Conservation (phyloP, 805 yeast genomes). For the Candida silvicultrix region DNA sequence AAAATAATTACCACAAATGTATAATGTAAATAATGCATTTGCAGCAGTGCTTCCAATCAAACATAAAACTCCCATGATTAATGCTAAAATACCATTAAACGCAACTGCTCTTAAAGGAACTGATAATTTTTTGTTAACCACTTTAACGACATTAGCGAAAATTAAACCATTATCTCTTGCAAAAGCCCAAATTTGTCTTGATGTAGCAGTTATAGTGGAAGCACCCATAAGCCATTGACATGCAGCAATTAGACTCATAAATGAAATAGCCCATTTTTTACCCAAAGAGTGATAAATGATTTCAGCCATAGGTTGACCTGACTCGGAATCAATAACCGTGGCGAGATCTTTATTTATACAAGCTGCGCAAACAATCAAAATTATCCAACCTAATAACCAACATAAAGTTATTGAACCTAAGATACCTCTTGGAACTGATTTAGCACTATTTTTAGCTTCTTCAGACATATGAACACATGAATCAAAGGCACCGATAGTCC, state of each 20-base stretch:
- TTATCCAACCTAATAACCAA: constrained; percentile 50
- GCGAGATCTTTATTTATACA: constrained; percentile 39
- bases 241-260: constrained; percentile 49
- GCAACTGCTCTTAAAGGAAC: constrained; percentile 60
- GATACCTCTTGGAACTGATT: constrained; percentile 59
- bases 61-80: constrained; percentile 49
- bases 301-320: constrained; percentile 62
- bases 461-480: constrained; percentile 69
- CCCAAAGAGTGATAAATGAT: constrained; percentile 56
- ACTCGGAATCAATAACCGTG: constrained; percentile 23
- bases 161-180: constrained; percentile 75
- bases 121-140: constrained; percentile 43
- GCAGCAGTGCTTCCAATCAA: constrained; percentile 57
- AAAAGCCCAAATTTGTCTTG: constrained; percentile 71
- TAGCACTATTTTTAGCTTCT: constrained; percentile 57
- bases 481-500: constrained; percentile 74
- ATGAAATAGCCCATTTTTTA: constrained; percentile 56
- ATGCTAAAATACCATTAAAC: constrained; percentile 44
- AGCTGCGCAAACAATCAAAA: constrained; percentile 48
- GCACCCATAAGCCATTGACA: constrained; percentile 66
- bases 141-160: constrained; percentile 43
- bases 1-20: constrained; percentile 54
- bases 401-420: constrained; percentile 50
- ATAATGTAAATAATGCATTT: constrained; percentile 59
- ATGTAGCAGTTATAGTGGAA: constrained; percentile 54